Evolutionary conservation across 768 basidiomycete genomes (phyloP).

Genomic region (Leccinum ochraceum): DNA sequence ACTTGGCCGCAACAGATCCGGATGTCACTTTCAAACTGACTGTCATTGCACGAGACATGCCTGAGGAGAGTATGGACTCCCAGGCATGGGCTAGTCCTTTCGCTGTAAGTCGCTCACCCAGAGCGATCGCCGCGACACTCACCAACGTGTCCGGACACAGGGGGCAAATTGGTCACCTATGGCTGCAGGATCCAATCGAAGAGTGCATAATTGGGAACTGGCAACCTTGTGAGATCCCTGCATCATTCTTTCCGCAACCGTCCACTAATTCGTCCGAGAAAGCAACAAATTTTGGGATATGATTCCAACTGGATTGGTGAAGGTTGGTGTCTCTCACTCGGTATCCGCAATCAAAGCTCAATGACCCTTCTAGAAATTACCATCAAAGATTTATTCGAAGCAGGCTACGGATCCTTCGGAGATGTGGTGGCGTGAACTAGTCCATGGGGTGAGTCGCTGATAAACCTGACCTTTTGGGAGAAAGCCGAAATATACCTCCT

Average conservation of each 20-base stretch:
- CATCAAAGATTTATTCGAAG: slow-evolving; percentile 35
- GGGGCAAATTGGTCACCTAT: slow-evolving; percentile 51
- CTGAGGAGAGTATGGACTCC: slow-evolving; percentile 36
- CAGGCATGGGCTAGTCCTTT: slow-evolving; percentile 54
- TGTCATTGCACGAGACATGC: slow-evolving; percentile 40
- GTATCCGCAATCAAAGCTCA: slow-evolving; percentile 2
- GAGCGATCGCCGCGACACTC: neutral
- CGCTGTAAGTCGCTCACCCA: slow-evolving; percentile 36
- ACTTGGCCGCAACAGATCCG: slow-evolving; percentile 29
- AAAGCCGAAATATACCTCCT: neutral
- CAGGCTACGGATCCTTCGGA: slow-evolving; percentile 20
- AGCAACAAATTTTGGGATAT: slow-evolving; percentile 51
- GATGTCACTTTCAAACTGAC: slow-evolving; percentile 24
- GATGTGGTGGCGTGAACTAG: slow-evolving; percentile 43
- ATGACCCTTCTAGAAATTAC: slow-evolving; percentile 35
- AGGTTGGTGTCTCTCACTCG: slow-evolving; percentile 16
- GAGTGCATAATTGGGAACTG: slow-evolving; percentile 39
- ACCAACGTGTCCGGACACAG: slow-evolving; percentile 23
- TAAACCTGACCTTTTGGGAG: neutral
- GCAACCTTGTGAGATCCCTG: slow-evolving; percentile 40
- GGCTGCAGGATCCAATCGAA: slow-evolving; percentile 37
- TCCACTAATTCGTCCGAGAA: slow-evolving; percentile 10
- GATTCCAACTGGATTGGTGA: slow-evolving; percentile 44
- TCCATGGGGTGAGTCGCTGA: slow-evolving; percentile 36
- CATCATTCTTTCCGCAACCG: neutral